Base-by-base conservation (phyloP, 805 yeast genomes). In the Blastobotrys mokoenaii region DNA sequence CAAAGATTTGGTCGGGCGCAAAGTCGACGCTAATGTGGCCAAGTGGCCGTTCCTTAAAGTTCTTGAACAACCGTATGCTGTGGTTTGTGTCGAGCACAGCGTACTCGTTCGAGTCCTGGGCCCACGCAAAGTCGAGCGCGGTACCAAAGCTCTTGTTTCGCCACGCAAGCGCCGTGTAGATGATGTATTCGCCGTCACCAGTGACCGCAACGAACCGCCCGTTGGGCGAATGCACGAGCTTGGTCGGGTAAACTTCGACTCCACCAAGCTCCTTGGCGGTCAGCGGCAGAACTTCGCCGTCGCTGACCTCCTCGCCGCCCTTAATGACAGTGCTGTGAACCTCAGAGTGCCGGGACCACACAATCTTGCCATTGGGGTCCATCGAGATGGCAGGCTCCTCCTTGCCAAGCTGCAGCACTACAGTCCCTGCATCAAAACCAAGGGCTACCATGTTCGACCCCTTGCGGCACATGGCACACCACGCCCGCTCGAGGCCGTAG, bases 151-250 rank as follows among this genome's bases (percentile, higher is more conserved):
- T 74, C 69, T 88, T 93, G 59, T 90, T 88, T 70, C 98, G 80
- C 98, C 98, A 93, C 1, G 97, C 97, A 58, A 93, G 75, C 1
- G 98, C 90, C 2, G 97, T 89, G 68, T 90, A 93, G 45, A 93
- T 82, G 56, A 90, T 86, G 64, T 87, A 90, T 67, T 93, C 99
- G 49, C 96, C 97, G 67, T 93, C 98, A 61, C 99, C 99, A 39
- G 90, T 83, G 41, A 93, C 96, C 22, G 97, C 84, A 34, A 89
- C 97, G 63, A 84, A 93, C 65, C 96, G 80, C 52, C 99, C 99
- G 62, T 93, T 93, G 51, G 97, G 97, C 38, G 97, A 90, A 66
- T 93, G 98, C 41, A 74, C 69, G 59, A 93, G 73, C 49, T 84
- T 75, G 50, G 84, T 83, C 44, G 98, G 97, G 72, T 81, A 93